Percentiles rank a stretch among this genome's conserved stretches.
Conservation (phyloP, 2,329 filamentous ascomycete species). For the Xylariales sp. region DNA sequence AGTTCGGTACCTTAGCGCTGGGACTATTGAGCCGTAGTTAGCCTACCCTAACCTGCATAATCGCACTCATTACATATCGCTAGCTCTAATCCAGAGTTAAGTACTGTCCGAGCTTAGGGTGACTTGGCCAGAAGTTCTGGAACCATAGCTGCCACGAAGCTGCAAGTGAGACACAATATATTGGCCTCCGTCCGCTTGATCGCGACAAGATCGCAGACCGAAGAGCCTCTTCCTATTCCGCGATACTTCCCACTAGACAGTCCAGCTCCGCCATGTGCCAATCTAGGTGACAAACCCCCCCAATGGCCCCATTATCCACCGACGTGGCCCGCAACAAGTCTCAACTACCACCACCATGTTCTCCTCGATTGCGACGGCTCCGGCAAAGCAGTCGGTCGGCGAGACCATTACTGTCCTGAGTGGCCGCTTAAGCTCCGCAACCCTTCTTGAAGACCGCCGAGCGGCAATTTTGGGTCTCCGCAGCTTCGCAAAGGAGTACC, state of each 20-base stretch:
- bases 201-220: no score
- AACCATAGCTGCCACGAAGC: not conserved
- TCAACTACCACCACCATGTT: constrained; percentile 50
- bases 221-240: no score
- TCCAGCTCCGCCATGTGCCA: constrained; percentile 16
- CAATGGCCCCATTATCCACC: constrained; percentile 23
- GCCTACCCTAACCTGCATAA: no score
- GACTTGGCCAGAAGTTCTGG: not conserved
- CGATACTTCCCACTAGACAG: no score
- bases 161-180: no score
- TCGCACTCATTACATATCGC: no score
- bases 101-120: not conserved
- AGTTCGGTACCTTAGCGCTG: no score
- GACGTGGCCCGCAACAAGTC: constrained; percentile 13
- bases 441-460: constrained; percentile 87
- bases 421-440: constrained; percentile 81
- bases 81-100: not conserved
- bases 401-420: constrained; percentile 92
- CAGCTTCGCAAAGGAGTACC: constrained; percentile 95
- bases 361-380: constrained; percentile 61
- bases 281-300: constrained; percentile 17
- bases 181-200: no score
- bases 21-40: no score
- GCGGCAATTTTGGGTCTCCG: constrained; percentile 88
- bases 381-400: constrained; percentile 91